Conservation (phyloP, 1,284 basidiomycete genomes). For the Anthracocystis setariae region DNA sequence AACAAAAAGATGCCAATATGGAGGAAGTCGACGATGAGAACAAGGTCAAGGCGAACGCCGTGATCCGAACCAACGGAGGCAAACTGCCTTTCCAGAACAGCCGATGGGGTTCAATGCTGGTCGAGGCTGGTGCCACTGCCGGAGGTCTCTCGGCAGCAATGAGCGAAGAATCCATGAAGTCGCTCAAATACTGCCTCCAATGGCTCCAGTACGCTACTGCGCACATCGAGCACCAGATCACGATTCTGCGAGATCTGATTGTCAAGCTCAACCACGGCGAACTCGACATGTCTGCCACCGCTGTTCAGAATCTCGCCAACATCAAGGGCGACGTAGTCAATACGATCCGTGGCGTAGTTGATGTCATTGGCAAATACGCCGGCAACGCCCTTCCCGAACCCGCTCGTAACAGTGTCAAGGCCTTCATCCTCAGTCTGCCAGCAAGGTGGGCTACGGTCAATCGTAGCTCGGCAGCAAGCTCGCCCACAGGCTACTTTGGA, state of each 20-base stretch:
- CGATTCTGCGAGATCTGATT: constrained; percentile 74
- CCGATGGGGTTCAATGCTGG: constrained; percentile 82
- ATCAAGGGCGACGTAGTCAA: constrained; percentile 84
- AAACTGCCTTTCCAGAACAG: constrained; percentile 68
- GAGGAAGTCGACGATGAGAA: constrained; percentile 24
- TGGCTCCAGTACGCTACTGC: constrained; percentile 88
- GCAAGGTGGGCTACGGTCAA: constrained; percentile 76
- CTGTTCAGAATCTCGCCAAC: constrained; percentile 71
- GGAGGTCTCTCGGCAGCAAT: constrained; percentile 82
- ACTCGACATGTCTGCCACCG: constrained; percentile 50
- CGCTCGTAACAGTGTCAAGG: constrained; percentile 79
- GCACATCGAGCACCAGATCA: constrained; percentile 87
- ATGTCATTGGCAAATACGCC: constrained; percentile 85
- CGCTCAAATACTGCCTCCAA: constrained; percentile 84
- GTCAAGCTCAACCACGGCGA: constrained; percentile 62
- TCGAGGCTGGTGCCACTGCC: constrained; percentile 78
- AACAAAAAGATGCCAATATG: constrained; percentile 20
- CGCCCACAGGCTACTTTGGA: constrained; percentile 50
- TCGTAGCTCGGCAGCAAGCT: constrained; percentile 38
- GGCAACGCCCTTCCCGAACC: constrained; percentile 85
- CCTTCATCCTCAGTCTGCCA: constrained; percentile 83
- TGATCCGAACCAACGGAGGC: constrained; percentile 61
- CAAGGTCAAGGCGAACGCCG: constrained; percentile 13
- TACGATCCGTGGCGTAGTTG: constrained; percentile 86
- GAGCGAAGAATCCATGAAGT: constrained; percentile 87